These are phyloP conservation scores for Lecanicillium sp. DNA, from an alignment of 2,329 filamentous ascomycete genomes.

Conservation along the genomic window DNA sequence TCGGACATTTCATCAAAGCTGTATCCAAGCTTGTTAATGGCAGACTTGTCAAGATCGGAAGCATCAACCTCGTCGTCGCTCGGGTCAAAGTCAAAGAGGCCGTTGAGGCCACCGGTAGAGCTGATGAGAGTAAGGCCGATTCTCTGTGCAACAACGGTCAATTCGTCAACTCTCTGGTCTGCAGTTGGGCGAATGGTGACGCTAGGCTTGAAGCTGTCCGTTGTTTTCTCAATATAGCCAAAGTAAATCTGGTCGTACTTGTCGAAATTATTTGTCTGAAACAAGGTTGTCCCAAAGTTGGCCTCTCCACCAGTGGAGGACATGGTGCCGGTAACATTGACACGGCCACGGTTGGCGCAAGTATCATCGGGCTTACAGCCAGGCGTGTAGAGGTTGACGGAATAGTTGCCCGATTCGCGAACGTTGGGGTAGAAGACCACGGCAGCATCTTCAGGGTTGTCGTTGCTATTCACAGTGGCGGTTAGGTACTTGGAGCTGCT, in stretches of 20 bases:
- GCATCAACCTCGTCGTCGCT: constrained; percentile 40
- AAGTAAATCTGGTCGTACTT: constrained; percentile 93
- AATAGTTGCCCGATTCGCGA: constrained; percentile 83
- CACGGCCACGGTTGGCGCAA: constrained; percentile 67
- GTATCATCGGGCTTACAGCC: constrained; percentile 76
- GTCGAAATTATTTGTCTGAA: constrained; percentile 90
- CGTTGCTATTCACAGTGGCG: constrained; percentile 48
- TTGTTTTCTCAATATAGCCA: constrained; percentile 71
- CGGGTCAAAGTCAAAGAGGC: constrained; percentile 83
- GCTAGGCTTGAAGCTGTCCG: constrained; percentile 64
- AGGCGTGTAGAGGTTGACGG: constrained; percentile 84
- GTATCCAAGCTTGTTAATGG: constrained; percentile 68
- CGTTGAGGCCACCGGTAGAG: constrained; percentile 75
- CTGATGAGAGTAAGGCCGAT: constrained; percentile 69
- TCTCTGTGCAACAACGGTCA: constrained; percentile 83
- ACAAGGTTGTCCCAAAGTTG: constrained; percentile 55
- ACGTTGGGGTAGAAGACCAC: constrained; percentile 81
- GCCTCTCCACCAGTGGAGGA: constrained; percentile 36
- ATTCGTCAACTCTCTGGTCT: constrained; percentile 49
- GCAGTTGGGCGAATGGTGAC: constrained; percentile 67
- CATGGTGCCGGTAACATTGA: constrained; percentile 73
- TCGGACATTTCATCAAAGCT: constrained; percentile 59
- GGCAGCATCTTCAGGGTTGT: constrained; percentile 50
- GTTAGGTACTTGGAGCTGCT: constrained; percentile 73
- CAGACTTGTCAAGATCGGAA: constrained; percentile 59